Percentiles rank a stretch among this genome's conserved stretches.
Evolutionary conservation across 1,139 yeast species (phyloP).

Genomic region (Protomyces gravidus): DNA sequence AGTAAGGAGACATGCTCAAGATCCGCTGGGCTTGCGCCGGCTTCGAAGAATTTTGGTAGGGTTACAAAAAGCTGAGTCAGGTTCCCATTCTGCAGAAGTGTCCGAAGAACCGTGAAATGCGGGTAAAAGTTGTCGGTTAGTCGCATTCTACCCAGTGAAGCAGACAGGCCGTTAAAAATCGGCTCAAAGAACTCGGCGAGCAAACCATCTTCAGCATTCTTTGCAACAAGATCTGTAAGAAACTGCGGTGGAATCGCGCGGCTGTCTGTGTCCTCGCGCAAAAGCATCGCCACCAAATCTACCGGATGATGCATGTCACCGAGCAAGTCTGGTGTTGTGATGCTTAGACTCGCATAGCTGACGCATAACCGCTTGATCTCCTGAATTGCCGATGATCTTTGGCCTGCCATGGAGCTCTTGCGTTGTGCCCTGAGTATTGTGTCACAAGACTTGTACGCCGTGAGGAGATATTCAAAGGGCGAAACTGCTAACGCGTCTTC

Average conservation of each 20-base stretch:
- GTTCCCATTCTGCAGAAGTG: constrained; percentile 37
- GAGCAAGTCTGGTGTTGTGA: constrained; percentile 68
- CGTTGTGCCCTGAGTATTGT: constrained; percentile 29
- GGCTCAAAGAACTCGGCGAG: constrained; percentile 57
- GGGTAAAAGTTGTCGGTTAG: constrained; percentile 43
- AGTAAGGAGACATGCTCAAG: constrained; percentile 61
- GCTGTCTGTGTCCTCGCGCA: constrained; percentile 31
- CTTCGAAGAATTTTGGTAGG: constrained; percentile 37
- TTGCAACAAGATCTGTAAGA: constrained; percentile 53
- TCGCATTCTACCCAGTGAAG: constrained; percentile 33
- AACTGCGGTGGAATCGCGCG: constrained; percentile 47
- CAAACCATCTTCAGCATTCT: constrained; percentile 64
- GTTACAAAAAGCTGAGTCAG: constrained; percentile 49
- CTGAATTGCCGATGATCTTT: constrained; percentile 42
- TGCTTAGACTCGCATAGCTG: constrained; percentile 65
- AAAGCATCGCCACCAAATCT: constrained; percentile 32
- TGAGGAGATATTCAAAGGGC: constrained; percentile 34
- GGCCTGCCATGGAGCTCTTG: neutral
- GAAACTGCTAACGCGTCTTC: constrained; percentile 34
- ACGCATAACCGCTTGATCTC: constrained; percentile 54
- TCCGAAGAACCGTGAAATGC: constrained; percentile 9
- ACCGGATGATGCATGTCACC: constrained; percentile 33
- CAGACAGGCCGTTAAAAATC: constrained; percentile 39
- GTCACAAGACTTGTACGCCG: constrained; percentile 30
- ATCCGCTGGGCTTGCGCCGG: constrained; percentile 45